Evolutionary conservation across 1,139 yeast species (phyloP), one percentile per base, ranked within the genome.

Genomic region (Maudiozyma humilis): DNA sequence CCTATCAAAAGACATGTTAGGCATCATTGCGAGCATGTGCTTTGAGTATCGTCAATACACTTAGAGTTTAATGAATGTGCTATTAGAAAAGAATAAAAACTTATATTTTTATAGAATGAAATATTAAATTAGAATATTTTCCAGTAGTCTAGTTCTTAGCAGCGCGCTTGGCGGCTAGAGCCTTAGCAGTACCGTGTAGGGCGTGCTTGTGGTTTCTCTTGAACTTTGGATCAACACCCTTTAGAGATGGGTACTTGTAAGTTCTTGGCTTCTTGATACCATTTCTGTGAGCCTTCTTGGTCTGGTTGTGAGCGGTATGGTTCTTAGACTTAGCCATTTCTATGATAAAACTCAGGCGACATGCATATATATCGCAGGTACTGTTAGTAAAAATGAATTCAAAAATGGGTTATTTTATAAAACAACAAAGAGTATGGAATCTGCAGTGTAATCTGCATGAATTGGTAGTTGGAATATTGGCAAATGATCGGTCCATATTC

Each of bases 271-370:
- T 91, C 86, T 89, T 91, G 79, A 91, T 91, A 78, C 98, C 98
- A 85, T 91, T 91, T 73, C 82, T 89, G 96, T 91, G 98, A 69
- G 97, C 97, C 94, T 91, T 91, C 73, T 76, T 84, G 88, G 85
- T 86, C 76, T 91, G 97, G 94, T 91, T 91, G 79, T 91, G 98
- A 78, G 89, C 89, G 77, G 98, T 91, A 75, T 91, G 98, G 79
- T 91, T 91, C 96, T 91, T 91, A 64, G 97, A 88, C 79, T 89
- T 89, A 75, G 97, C 71, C 97, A 89, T 88, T 72, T 70, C 27
- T 23, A 23, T 14, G 6, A 15, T 8, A 27, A 27, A 27, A 13
- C 31, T 10, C n/a, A 13, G 10, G 31, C 10, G 35, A n/a, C n/a
- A 32, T 10, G 15, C 17, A 32, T n/a, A n/a, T 8, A 34, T 8